These are phyloP conservation scores for Hymenoscyphus albidus DNA, from an alignment of 2,329 filamentous ascomycete genomes.

Conservation along the genomic window DNA sequence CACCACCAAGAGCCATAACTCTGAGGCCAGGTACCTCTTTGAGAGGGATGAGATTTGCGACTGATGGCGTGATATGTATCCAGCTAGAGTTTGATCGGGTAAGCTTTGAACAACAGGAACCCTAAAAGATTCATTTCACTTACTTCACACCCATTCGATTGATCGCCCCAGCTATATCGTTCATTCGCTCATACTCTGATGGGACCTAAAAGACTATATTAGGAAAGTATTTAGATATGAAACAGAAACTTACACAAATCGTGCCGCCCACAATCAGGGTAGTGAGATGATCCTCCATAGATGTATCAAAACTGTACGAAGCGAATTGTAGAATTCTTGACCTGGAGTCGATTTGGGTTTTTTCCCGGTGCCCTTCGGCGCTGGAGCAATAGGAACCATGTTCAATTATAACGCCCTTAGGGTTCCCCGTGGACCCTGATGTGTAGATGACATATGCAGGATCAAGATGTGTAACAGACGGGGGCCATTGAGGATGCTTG, in stretches of 20 bases:
- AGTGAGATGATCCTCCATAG: too few relatives aligned
- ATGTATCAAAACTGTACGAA: too few relatives aligned
- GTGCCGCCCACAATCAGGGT: too few relatives aligned
- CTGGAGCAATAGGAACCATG: too few relatives aligned
- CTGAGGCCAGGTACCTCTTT: constrained; percentile 21
- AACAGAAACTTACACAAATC: too few relatives aligned
- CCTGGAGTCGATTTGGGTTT: too few relatives aligned
- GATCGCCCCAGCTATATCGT: background rate
- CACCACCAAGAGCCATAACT: constrained; percentile 24
- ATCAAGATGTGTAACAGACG: constrained; percentile 20
- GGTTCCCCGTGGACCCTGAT: constrained; percentile 43
- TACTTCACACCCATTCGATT: constrained; percentile 20
- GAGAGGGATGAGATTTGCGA: constrained; percentile 23
- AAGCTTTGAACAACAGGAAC: too few relatives aligned
- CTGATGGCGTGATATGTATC: constrained; percentile 25
- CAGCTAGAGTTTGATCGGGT: too few relatives aligned
- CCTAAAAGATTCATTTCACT: constrained; percentile 3
- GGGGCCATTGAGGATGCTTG: background rate
- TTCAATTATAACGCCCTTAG: background rate
- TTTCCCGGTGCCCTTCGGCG: too few relatives aligned
- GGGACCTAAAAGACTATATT: background rate
- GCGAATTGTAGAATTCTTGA: too few relatives aligned
- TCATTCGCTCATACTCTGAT: background rate
- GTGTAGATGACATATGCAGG: constrained; percentile 20
- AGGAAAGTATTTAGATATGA: constrained; percentile 17